Conservation (phyloP, 805 yeast genomes). For the Myxozyma geophila region DNA sequence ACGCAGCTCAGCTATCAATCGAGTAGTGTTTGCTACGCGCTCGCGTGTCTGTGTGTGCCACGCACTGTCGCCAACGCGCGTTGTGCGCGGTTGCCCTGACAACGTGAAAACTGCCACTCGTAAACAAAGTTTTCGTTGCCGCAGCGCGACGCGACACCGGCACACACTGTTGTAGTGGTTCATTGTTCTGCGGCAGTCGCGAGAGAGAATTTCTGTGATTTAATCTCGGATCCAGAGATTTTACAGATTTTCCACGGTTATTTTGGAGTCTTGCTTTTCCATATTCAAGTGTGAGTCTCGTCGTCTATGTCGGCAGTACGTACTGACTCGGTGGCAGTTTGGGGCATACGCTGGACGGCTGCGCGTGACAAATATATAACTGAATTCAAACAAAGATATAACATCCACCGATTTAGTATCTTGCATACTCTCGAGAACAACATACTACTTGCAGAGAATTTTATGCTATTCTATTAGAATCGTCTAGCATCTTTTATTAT, state of each 20-base stretch:
- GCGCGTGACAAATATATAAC: conserved; percentile 4
- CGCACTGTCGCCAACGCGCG: not conserved
- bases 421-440: not conserved
- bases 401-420: not conserved
- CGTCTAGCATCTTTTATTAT: not conserved
- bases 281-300: no score
- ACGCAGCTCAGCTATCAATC: no score
- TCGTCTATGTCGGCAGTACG: not conserved
- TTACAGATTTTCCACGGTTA: no score
- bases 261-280: no score
- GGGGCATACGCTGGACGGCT: no score
- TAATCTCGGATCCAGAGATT: no score
- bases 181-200: no score
- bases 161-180: not conserved
- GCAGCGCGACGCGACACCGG: conserved; percentile 7
- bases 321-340: no score
- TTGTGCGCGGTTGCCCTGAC: conserved; percentile 10
- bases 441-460: not conserved
- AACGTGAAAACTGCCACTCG: not conserved
- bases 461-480: not conserved
- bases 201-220: no score
- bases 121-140: conserved; percentile 1
- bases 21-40: not conserved
- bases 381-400: not conserved
- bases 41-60: not conserved